A percentile compares a stretch with the other conserved stretches of the same genome.
Evolutionary conservation across 306 rosid species (phyloP).

Genomic region (Canavalia gladiata): DNA sequence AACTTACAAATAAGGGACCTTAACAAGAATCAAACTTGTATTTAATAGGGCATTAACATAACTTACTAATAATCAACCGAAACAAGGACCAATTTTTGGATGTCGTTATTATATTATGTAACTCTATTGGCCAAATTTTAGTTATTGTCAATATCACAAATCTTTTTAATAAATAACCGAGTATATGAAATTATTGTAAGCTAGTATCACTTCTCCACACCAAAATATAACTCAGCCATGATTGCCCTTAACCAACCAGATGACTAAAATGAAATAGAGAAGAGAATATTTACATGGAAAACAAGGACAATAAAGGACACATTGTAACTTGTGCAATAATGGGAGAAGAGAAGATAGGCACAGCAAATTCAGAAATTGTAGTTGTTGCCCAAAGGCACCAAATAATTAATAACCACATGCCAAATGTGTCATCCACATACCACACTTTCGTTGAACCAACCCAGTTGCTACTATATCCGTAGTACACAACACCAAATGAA

Average conservation of each 20-base stretch:
- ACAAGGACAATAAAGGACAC: neutral
- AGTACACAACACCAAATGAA: conserved; percentile 33
- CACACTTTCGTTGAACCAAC: conserved; percentile 27
- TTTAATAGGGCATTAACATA: too few species aligned
- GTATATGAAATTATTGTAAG: too few species aligned
- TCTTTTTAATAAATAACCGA: too few species aligned
- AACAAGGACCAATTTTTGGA: too few species aligned
- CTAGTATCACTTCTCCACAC: neutral
- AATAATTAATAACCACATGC: conserved; percentile 20
- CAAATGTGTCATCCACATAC: conserved; percentile 1
- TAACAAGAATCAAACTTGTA: too few species aligned
- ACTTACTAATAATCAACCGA: too few species aligned
- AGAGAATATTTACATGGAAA: conserved; percentile 44
- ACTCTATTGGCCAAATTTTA: too few species aligned
- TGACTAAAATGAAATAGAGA: neutral
- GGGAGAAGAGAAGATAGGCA: neutral
- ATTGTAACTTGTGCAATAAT: neutral
- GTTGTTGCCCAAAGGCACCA: conserved; percentile 21
- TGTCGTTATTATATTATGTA: too few species aligned
- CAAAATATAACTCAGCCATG: neutral
- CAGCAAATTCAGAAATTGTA: conserved; percentile 37
- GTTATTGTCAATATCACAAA: too few species aligned
- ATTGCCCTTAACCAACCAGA: neutral
- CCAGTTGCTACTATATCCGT: conserved; percentile 19
- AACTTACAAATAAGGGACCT: too few species aligned